Percentiles rank a stretch among this genome's conserved stretches.
Conservation (phyloP, 176 grass and related monocot genomes). For the Hordeum marinum region DNA sequence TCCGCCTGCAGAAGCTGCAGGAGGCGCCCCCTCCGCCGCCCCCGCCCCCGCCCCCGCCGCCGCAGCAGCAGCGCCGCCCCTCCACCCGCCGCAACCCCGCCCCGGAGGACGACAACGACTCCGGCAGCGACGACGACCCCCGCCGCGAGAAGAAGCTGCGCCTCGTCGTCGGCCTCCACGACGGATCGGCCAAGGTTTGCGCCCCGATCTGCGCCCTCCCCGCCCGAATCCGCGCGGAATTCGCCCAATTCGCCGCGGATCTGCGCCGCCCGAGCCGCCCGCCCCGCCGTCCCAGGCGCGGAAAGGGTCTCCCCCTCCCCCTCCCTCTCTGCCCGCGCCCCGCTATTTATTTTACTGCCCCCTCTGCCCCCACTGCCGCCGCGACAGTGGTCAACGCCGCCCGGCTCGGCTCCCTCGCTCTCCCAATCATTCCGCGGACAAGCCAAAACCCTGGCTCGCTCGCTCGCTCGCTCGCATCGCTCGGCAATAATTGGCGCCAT, state of each 20-base stretch:
- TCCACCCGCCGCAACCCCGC: slow-evolving; percentile 46
- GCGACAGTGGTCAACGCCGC: slow-evolving; percentile 40
- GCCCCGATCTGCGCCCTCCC: slow-evolving; percentile 27
- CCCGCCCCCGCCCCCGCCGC: neutral
- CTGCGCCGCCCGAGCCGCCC: slow-evolving; percentile 43
- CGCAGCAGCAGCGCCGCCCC: slow-evolving; percentile 18
- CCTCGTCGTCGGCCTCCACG: slow-evolving; percentile 55
- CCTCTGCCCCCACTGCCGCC: neutral
- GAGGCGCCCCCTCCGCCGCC: neutral
- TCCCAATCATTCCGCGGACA: slow-evolving; percentile 55
- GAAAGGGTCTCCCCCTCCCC: neutral
- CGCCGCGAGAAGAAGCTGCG: slow-evolving; percentile 92
- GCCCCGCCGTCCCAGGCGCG: slow-evolving; percentile 21
- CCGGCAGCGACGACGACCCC: slow-evolving; percentile 32
- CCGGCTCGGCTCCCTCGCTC: neutral
- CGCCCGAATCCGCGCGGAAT: slow-evolving; percentile 29
- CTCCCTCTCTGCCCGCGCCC: neutral
- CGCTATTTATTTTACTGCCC: slow-evolving; percentile 34
- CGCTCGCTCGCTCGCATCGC: neutral
- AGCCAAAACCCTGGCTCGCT: slow-evolving; percentile 26
- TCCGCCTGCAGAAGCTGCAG: slow-evolving; percentile 55
- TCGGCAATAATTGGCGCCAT: slow-evolving; percentile 44
- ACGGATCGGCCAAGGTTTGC: slow-evolving; percentile 47
- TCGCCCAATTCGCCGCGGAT: slow-evolving; percentile 44
- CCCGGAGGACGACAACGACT: slow-evolving; percentile 41